These are phyloP conservation scores for Lichenothelia convexa DNA, from an alignment of 495 filamentous ascomycete species.

Conservation along the genomic window DNA sequence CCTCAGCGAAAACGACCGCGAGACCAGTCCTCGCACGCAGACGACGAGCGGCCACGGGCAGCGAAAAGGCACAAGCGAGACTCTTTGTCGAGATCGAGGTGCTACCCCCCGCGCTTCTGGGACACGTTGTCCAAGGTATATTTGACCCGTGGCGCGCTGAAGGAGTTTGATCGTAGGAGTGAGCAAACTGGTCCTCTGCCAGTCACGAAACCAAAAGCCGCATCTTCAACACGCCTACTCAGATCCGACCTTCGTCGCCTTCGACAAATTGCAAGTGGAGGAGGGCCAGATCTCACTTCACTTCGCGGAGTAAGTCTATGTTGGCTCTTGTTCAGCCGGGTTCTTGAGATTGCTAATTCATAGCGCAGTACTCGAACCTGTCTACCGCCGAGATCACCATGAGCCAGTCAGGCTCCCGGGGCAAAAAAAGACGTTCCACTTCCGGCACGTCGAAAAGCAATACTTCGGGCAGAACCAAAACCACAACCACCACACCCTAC, in stretches of 20 bases:
- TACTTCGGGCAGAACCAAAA: constrained; percentile 6
- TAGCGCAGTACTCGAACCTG: neutral
- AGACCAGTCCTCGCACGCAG: too few species aligned
- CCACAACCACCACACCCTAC: neutral
- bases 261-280: constrained; percentile 15
- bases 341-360: neutral
- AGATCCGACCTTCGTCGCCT: neutral
- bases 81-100: too few species aligned
- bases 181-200: neutral
- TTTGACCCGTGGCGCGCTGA: constrained; percentile 9
- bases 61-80: too few species aligned
- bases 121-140: constrained; percentile 9
- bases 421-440: constrained; percentile 3
- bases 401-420: constrained; percentile 5
- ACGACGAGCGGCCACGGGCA: too few species aligned
- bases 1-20: too few species aligned
- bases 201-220: too few species aligned
- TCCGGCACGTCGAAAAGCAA: constrained; percentile 3
- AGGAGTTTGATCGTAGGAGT: constrained; percentile 15
- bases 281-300: constrained; percentile 11
- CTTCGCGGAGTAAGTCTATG: constrained; percentile 8
- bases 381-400: constrained; percentile 3
- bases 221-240: neutral
- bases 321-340: neutral
- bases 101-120: too few species aligned